Evolutionary conservation across 768 basidiomycete species (phyloP), one percentile per base, ranked within the genome.

Genomic region (Sutorius australiensis): DNA sequence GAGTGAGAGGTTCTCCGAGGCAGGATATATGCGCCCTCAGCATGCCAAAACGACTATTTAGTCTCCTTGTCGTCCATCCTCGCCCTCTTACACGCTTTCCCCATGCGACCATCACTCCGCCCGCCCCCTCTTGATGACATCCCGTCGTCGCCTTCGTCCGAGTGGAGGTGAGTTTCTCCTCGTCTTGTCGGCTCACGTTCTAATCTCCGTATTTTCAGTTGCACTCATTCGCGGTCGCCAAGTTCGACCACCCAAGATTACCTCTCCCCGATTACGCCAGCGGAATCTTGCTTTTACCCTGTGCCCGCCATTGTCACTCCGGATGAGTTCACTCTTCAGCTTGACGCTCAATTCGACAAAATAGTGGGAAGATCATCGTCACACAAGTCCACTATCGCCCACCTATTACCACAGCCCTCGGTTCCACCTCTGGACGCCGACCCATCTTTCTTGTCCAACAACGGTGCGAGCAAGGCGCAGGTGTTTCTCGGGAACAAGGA

Each of bases 151-250:
- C 65, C 67, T n/a, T 52, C 53, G 42, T 68, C 65, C 28, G 36
- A 50, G 14, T 58, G 52, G 53, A 69, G 67, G 67, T 69, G 33
- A 9, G 67, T 50, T 21, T 39, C 12, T n/a, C 19, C n/a, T 42
- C 21, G 11, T 8, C 45, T 6, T 16, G 31, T 51, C 4, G 13
- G 0, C 30, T 16, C 6, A 11, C 19, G 1, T 33, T 30, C 16
- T 28, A 19, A 31, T n/a, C 13, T 13, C 2, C 24, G 12, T 31
- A 6, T 27, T n/a, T 46, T 14, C 13, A 55, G 61, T 46, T 43
- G 39, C 43, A 19, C 45, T 5, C 34, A 17, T 12, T 67, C 61
- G 28, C 57, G 24, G 38, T 63, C 59, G 3, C 55, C 55, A 6
- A 57, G 52, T 39, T 59, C 56, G 21, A 33, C 46, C n/a, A 50